phyloP scores from a whole-genome alignment of 2,329 filamentous ascomycete species.

The Colletotrichum orchidophilum region DNA sequence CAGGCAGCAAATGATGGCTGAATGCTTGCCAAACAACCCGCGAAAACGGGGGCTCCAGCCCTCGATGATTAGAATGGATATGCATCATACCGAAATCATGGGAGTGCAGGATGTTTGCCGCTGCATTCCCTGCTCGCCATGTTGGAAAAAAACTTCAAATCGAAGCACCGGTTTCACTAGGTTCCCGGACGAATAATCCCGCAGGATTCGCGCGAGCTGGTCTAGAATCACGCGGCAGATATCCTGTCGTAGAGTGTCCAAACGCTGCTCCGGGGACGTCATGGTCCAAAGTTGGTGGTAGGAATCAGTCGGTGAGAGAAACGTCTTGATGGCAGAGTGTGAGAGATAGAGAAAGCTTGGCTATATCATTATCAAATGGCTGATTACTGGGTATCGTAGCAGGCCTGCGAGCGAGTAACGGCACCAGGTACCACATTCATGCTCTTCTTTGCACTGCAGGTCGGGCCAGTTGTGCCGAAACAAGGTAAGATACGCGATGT shows the following conservation, averaged over 20 bases:
- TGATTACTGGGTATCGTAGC: conserved; percentile 23
- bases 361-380: conserved; percentile 12
- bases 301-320: background rate
- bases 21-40: background rate
- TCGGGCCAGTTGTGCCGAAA: conserved; percentile 25
- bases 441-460: conserved; percentile 11
- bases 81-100: conserved; percentile 32
- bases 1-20: background rate
- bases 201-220: conserved; percentile 29
- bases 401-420: background rate
- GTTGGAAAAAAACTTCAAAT: conserved; percentile 33
- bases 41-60: background rate
- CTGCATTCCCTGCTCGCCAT: conserved; percentile 27
- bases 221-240: conserved; percentile 33
- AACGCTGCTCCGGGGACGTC: conserved; percentile 32
- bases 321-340: background rate
- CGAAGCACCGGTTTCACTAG: conserved; percentile 32
- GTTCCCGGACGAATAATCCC: conserved; percentile 32
- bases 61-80: background rate
- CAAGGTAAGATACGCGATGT: background rate
- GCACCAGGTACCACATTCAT: conserved; percentile 23
- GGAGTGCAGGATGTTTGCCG: conserved; percentile 29
- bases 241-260: conserved; percentile 29
- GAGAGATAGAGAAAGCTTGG: too few species aligned
- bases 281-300: conserved; percentile 14